Percentiles rank a stretch among this genome's conserved stretches.
phyloP scores from a whole-genome alignment of 176 grass and related monocot species.

The Aegilops tauschii region DNA sequence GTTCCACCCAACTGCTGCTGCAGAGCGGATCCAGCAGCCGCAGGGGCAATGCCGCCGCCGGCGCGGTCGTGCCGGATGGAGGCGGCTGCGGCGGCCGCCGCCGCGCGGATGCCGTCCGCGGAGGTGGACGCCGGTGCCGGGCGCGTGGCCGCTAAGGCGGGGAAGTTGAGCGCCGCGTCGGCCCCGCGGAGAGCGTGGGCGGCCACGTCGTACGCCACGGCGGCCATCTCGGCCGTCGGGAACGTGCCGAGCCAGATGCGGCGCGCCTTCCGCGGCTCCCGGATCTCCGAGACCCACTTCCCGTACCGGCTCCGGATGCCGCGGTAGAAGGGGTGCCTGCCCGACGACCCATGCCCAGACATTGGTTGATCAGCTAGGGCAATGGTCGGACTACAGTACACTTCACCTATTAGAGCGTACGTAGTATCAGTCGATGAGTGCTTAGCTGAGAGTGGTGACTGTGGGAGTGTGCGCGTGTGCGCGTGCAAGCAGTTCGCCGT shows the following conservation, averaged over 20 bases:
- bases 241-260: conserved; percentile 99
- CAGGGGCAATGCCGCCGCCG: conserved; percentile 4
- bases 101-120: conserved; percentile 62
- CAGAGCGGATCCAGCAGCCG: background rate
- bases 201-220: conserved; percentile 88
- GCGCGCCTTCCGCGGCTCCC: conserved; percentile 80
- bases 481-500: conserved; percentile 5
- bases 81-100: conserved; percentile 53
- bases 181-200: conserved; percentile 62
- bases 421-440: background rate
- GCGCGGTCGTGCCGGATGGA: background rate
- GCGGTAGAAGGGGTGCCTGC: conserved; percentile 71
- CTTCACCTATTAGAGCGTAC: too few relatives aligned
- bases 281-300: conserved; percentile 99
- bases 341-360: conserved; percentile 31
- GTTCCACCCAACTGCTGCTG: background rate
- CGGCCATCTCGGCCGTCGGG: conserved; percentile 88
- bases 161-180: conserved; percentile 80
- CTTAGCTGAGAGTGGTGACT: background rate
- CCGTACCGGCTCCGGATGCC: conserved; percentile 84
- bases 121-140: conserved; percentile 56
- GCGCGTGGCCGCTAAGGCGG: conserved; percentile 37
- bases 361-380: conserved; percentile 23
- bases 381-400: background rate
- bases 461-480: background rate